These are phyloP conservation scores for Xylariaceae sp. DNA, from an alignment of 2,329 filamentous ascomycete genomes.

Conservation along the genomic window DNA sequence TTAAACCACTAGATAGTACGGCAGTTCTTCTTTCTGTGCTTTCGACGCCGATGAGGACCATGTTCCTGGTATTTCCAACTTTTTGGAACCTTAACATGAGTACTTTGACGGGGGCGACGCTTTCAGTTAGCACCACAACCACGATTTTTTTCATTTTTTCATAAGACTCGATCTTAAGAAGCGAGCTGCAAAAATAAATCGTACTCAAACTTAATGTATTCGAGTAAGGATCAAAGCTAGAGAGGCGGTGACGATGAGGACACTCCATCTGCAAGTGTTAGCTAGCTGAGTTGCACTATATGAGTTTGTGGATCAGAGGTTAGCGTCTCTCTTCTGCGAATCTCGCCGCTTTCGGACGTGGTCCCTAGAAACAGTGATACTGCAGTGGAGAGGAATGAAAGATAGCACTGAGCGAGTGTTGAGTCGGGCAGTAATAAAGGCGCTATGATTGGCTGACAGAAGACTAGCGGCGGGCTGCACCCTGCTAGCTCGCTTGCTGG, in stretches of 20 bases:
- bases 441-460: conserved; percentile 16
- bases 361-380: neutral
- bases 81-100: too few relatives aligned
- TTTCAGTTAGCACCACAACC: too few relatives aligned
- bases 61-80: too few relatives aligned
- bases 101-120: too few relatives aligned
- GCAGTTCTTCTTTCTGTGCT: too few relatives aligned
- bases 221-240: too few relatives aligned
- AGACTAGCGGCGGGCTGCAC: neutral
- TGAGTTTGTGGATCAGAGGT: conserved; percentile 1
- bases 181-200: too few relatives aligned
- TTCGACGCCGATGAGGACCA: too few relatives aligned
- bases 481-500: conserved; percentile 12
- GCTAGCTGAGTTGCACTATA: neutral
- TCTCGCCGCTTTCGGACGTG: conserved; percentile 27
- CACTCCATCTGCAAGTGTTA: neutral
- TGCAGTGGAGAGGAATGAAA: neutral
- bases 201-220: too few relatives aligned
- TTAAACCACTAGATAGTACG: too few relatives aligned
- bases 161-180: too few relatives aligned
- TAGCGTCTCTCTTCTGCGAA: neutral
- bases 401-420: neutral
- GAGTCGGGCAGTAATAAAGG: conserved; percentile 7
- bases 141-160: too few relatives aligned
- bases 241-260: conserved; percentile 4